Conservation (phyloP, 169 alveolate species). For the Plasmodium coatneyi region DNA sequence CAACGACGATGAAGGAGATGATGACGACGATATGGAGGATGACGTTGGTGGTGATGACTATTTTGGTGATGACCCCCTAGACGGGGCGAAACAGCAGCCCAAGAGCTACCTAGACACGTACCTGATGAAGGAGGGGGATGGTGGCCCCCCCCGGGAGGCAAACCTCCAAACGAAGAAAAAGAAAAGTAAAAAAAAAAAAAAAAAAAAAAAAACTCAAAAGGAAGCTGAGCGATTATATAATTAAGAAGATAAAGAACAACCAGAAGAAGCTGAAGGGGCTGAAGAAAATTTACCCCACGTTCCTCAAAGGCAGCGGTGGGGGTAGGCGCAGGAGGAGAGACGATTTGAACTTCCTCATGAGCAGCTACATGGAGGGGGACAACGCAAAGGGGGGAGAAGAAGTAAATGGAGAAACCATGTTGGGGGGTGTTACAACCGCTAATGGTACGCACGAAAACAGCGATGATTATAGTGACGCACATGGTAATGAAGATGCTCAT, state of each 20-base stretch:
- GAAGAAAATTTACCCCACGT: conserved; percentile 26
- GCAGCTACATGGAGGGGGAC: conserved; percentile 15
- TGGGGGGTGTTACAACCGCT: neutral
- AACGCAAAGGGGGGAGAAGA: neutral
- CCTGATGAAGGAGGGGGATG: neutral
- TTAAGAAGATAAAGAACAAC: conserved; percentile 39
- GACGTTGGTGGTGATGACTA: neutral
- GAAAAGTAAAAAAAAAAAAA: neutral
- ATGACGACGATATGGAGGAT: neutral
- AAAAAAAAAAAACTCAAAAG: conserved; percentile 26
- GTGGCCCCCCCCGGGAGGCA: neutral
- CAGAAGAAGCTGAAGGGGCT: conserved; percentile 37
- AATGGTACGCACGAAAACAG: neutral
- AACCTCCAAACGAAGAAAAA: neutral
- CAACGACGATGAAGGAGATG: neutral
- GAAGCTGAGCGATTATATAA: conserved; percentile 55
- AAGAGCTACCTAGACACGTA: conserved; percentile 9
- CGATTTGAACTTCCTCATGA: conserved; percentile 30
- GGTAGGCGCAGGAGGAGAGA: conserved; percentile 17
- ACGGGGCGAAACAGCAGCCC: neutral
- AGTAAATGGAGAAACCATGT: neutral
- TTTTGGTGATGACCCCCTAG: neutral
- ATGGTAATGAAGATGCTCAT: neutral
- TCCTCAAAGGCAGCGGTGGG: neutral
- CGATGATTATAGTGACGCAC: neutral